Percentiles rank a stretch among this genome's conserved stretches.
Evolutionary conservation across 805 yeast genomes (phyloP).

Genomic region (Maudiozyma bulderi): DNA sequence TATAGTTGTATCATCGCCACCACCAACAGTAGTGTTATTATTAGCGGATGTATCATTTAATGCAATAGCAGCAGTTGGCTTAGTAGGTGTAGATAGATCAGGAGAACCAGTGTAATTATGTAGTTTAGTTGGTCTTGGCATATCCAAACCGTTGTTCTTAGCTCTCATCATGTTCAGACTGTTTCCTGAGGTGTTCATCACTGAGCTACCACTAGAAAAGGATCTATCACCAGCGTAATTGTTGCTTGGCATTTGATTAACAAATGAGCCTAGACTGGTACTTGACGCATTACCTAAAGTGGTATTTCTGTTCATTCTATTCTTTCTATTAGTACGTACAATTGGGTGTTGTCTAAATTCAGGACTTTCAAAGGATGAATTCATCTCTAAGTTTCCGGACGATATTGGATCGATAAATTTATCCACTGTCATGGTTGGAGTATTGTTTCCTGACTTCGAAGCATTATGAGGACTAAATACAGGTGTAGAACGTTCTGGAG

Average conservation of each 20-base stretch:
- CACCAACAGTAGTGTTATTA: not conserved
- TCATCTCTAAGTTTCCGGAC: conserved; percentile 4
- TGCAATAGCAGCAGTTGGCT: conserved; percentile 8
- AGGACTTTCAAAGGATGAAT: conserved; percentile 6
- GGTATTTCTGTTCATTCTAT: conserved; percentile 24
- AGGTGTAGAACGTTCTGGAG: conserved; percentile 2
- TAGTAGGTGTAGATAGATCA: conserved; percentile 7
- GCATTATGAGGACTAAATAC: conserved; percentile 8
- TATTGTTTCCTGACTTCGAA: conserved; percentile 4
- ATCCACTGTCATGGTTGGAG: conserved; percentile 7
- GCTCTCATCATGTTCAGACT: not conserved
- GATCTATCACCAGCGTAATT: conserved; percentile 3
- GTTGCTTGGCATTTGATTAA: conserved; percentile 6
- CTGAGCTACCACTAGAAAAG: not conserved
- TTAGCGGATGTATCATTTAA: not conserved
- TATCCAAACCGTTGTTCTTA: not conserved
- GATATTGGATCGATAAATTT: conserved; percentile 18
- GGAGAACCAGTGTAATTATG: not conserved
- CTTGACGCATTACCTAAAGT: conserved; percentile 24
- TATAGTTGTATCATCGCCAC: not conserved
- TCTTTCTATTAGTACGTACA: conserved; percentile 27
- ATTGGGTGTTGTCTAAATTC: conserved; percentile 6
- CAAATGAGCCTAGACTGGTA: conserved; percentile 8
- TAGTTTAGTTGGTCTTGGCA: conserved; percentile 4
- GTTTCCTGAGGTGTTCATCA: not conserved